phyloP scores from a whole-genome alignment of 192 early-diverging fungal genomes.

The Chytriomyces hyalinus region DNA sequence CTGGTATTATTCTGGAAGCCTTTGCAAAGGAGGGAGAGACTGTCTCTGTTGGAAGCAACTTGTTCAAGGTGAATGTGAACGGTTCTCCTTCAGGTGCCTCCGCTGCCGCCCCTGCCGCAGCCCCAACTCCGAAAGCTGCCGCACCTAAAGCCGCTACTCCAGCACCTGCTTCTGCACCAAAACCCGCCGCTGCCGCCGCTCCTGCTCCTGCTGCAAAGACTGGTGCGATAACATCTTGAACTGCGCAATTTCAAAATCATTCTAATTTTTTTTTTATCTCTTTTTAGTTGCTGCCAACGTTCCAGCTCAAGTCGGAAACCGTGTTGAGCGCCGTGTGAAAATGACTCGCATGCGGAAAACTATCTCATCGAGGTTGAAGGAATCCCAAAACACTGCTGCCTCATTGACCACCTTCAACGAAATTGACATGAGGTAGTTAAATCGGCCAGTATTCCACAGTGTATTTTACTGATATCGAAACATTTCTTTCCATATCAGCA shows the following conservation, averaged over 20 bases:
- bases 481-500: conserved; percentile 49
- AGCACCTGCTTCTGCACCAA: conserved; percentile 39
- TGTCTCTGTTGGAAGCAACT: conserved; percentile 85
- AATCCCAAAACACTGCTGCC: conserved; percentile 95
- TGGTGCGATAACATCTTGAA: background rate
- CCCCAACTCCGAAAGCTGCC: conserved; percentile 49
- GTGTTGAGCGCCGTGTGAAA: conserved; percentile 62
- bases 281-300: background rate
- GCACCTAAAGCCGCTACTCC: conserved; percentile 49
- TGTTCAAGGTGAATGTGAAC: conserved; percentile 79
- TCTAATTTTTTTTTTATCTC: too few relatives aligned
- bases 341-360: conserved; percentile 98
- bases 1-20: conserved; percentile 84
- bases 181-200: conserved; percentile 51
- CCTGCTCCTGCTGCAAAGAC: conserved; percentile 40
- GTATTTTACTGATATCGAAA: background rate
- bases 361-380: conserved; percentile 94
- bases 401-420: conserved; percentile 99
- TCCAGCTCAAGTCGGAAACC: conserved; percentile 28
- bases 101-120: conserved; percentile 39
- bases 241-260: too few relatives aligned
- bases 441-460: background rate
- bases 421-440: conserved; percentile 87
- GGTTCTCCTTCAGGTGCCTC: conserved; percentile 54
- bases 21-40: conserved; percentile 87